Base-by-base conservation (phyloP, 1,139 yeast genomes). In the Diutina neorugosa region DNA sequence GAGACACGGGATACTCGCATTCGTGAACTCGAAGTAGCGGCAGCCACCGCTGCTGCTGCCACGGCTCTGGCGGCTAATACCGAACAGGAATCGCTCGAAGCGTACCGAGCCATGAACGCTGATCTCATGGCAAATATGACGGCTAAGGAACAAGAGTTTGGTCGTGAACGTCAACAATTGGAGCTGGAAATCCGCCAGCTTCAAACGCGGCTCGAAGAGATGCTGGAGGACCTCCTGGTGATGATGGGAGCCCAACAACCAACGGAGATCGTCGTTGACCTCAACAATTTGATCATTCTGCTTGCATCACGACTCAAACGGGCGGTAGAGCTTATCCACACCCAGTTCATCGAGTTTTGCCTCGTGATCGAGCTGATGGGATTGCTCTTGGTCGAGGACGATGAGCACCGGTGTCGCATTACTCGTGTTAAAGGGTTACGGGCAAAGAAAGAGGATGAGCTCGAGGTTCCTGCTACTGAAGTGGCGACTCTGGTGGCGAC, bases 321-420 rank as follows among this genome's bases (percentile, higher is more conserved):
- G 21, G 61, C 71, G 5, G 55, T 64, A 3, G 60, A 59, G 4
- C 56, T 58, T 21, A 62, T 64, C 52, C 68, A 62, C 57, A 65
- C 65, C 11, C 67, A 62, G 52, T 68, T 74, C 54, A 57, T 68
- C 21, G 77, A 83, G 44, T 74, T 79, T 53, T 81, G 87, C 60
- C 71, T 77, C 53, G 70, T 86, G 2, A 70, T 91, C 53, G 96
- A 88, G 61, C 77, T 86, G 1, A 82, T 90, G 75, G 98, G 98
- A 0, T 71, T 91, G 53, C 65, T 86, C 21, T 69, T 86, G 51
- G 72, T 78, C 0, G 69, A 71, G 53, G 34, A 44, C 25, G 80
- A 78, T 48, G 48, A 41, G 9, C 31, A 19, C 27, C 69, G 62
- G 23, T 69, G 68, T 54, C 75, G 74, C 52, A 79, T 86, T 41